Base-by-base conservation (phyloP, 2,329 filamentous ascomycete genomes). In the Monosporascus sp. region DNA sequence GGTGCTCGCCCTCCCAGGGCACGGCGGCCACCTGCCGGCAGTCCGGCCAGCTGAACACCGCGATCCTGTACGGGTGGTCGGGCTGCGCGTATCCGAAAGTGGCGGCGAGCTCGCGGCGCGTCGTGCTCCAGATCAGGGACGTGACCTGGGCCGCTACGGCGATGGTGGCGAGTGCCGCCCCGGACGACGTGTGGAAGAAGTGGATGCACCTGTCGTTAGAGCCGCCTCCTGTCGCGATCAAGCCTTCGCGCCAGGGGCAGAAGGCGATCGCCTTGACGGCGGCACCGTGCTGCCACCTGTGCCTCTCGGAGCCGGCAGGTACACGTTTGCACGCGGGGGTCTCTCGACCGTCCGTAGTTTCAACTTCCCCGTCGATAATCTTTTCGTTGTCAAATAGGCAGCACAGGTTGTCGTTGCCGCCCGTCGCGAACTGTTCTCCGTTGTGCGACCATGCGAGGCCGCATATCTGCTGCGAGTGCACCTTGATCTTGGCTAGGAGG, bases 261-360 rank as follows among this genome's bases (percentile, higher is more conserved):
- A 97, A 97, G 2, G 94, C 91, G 61, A 97, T 94, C 35, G 94
- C 94, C 71, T 99, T 99, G 60, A 97, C 89, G 2, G 94, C 94
- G 1, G 93, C 93, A 26, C 84, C 84, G 68, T 99, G 91, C 11
- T 77, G 70, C 82, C 91, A 94, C 35, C 80, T 80, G 68, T 96
- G 85, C 62, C 81, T 86, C 63, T 88, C 84, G 31, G 77, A 73
- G 7, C 82, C 82, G 6, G 72, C 64, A 2, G 73, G 73, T 26
- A 89, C 70, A 24, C 76, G 72, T 18, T 78, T 73, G 17, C 43
- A 49, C 14, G 35, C 37, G 11, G 46, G 37, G 20, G 51, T 22
- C 18, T 20, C 46, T 9, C 44, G 40, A 15, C 50, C 7, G 17
- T 17, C 45, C 17, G 28, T 17, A 3, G 49, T 48, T 50, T 24